Percentiles rank a stretch among this genome's conserved stretches.
Conservation (phyloP, 1,284 basidiomycete genomes). For the Coniferiporia sulphurascens region DNA sequence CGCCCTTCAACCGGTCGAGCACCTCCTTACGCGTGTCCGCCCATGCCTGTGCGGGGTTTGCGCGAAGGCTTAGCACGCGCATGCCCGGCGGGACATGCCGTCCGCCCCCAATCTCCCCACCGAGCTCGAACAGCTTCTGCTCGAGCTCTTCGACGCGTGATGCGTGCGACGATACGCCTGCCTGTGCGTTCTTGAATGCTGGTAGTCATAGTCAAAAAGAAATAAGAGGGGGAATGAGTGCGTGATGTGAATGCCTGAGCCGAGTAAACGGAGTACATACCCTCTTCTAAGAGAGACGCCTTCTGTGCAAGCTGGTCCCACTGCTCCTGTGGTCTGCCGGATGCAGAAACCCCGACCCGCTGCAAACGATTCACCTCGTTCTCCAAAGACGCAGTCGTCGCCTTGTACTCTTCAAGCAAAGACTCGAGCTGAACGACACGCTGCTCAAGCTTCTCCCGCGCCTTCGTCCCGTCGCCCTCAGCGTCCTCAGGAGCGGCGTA, state of each 20-base stretch:
- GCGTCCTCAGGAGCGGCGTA: conserved; percentile 32
- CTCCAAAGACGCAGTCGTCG: conserved; percentile 39
- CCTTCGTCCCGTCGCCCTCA: conserved; percentile 21
- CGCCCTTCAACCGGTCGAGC: conserved; percentile 64
- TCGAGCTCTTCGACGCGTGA: conserved; percentile 51
- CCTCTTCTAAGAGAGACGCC: conserved; percentile 34
- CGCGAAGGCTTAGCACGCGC: conserved; percentile 62
- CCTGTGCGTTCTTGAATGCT: conserved; percentile 37
- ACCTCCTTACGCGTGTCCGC: conserved; percentile 61
- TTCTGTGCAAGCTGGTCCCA: conserved; percentile 20
- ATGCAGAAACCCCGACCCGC: background rate
- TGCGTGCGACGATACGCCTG: background rate
- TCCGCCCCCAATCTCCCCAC: conserved; percentile 71
- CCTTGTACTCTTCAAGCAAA: conserved; percentile 52
- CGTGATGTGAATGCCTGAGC: too few relatives aligned
- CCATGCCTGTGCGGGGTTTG: conserved; percentile 76
- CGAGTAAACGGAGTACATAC: conserved; percentile 29
- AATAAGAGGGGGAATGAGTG: background rate
- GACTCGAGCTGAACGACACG: conserved; percentile 55
- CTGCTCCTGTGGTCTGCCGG: conserved; percentile 8
- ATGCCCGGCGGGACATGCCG: conserved; percentile 69
- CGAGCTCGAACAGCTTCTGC: conserved; percentile 68
- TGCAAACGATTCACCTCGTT: conserved; percentile 37
- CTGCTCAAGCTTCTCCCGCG: conserved; percentile 23
- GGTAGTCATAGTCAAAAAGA: background rate